These are phyloP conservation scores for Scutellaria minor DNA, from an alignment of 257 asterid genomes.

Conservation along the genomic window DNA sequence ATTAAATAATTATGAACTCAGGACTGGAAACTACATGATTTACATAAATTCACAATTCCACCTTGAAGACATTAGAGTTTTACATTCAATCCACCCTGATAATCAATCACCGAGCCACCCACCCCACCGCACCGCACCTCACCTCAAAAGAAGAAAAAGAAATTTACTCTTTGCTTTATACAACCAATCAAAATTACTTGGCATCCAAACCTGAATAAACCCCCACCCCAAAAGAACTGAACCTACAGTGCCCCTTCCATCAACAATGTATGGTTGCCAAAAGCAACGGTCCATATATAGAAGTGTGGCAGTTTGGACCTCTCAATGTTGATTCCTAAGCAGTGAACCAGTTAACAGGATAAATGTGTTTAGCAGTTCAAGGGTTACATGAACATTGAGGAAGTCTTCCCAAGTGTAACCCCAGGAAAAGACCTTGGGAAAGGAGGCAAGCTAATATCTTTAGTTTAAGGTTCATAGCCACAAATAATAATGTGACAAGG, in stretches of 20 bases:
- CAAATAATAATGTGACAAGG: neutral
- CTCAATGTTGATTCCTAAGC: constrained; percentile 2
- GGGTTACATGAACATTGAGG: neutral
- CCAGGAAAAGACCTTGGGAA: neutral
- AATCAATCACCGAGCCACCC: neutral
- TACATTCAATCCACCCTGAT: neutral
- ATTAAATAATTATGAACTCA: neutral
- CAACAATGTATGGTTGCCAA: neutral
- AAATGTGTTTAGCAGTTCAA: neutral
- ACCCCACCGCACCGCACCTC: neutral
- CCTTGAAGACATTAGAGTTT: neutral
- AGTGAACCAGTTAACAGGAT: neutral
- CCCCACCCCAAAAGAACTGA: neutral
- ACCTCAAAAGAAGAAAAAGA: neutral
- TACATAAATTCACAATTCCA: neutral
- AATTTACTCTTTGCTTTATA: neutral
- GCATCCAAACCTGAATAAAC: too few species aligned
- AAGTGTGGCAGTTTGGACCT: constrained; percentile 17
- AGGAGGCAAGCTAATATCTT: neutral
- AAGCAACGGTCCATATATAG: neutral
- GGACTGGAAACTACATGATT: neutral
- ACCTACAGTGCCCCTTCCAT: neutral
- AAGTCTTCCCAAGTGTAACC: neutral
- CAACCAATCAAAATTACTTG: too few species aligned
- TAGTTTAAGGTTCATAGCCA: neutral